These are phyloP conservation scores for Colletotrichum caudatum DNA, from an alignment of 2,329 filamentous ascomycete genomes.

Conservation along the genomic window DNA sequence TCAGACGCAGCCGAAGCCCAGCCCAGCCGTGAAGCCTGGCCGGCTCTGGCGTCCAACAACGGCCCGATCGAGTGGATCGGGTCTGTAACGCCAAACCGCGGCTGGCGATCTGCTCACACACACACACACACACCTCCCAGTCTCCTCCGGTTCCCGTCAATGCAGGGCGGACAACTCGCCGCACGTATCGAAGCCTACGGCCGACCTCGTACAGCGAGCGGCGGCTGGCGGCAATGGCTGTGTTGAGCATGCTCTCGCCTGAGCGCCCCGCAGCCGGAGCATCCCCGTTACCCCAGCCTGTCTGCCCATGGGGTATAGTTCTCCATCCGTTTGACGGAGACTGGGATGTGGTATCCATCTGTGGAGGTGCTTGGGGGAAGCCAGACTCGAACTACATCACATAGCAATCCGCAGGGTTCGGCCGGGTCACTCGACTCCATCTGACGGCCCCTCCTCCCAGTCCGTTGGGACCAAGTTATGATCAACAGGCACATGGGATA, in stretches of 20 bases:
- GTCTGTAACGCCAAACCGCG: constrained; percentile 12
- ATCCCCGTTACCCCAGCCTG: not conserved
- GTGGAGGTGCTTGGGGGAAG: not conserved
- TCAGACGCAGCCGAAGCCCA: constrained; percentile 20
- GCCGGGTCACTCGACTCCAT: not conserved
- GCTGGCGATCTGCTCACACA: not conserved
- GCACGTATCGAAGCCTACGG: constrained; percentile 1
- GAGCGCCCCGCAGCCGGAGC: not conserved
- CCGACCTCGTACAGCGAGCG: constrained; percentile 2
- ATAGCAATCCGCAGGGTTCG: not conserved
- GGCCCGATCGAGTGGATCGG: constrained; percentile 33
- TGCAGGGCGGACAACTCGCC: not conserved
- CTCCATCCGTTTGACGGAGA: not conserved
- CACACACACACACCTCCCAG: not conserved
- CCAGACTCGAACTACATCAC: not conserved
- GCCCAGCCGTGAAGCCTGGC: not conserved
- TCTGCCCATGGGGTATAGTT: constrained; percentile 5
- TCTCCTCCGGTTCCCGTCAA: not conserved
- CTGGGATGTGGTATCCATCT: not conserved
- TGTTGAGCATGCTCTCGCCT: not conserved
- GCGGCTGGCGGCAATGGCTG: constrained; percentile 7
- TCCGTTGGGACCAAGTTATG: not conserved
- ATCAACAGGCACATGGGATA: constrained; percentile 6
- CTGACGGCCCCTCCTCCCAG: not conserved
- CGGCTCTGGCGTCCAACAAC: constrained; percentile 4